These are phyloP conservation scores for Ascochyta viciae-villosae DNA, from an alignment of 2,329 filamentous ascomycete genomes.

Conservation along the genomic window DNA sequence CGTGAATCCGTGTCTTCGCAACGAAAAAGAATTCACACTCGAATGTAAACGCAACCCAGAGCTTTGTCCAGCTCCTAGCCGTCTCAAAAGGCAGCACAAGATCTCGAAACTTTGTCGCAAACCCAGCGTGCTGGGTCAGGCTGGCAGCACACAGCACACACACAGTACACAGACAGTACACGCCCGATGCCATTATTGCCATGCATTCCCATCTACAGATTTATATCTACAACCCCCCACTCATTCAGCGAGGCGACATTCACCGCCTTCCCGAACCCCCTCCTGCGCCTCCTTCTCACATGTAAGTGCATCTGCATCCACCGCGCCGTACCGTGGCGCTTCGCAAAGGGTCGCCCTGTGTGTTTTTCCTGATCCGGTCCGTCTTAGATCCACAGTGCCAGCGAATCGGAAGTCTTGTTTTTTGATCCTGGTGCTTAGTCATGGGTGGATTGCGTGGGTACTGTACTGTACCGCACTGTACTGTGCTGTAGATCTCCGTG, in stretches of 20 bases:
- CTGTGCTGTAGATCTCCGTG: too few species aligned
- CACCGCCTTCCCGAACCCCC: background rate
- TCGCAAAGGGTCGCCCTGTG: background rate
- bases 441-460: too few species aligned
- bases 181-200: too few species aligned
- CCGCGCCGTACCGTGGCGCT: slow-evolving; percentile 8
- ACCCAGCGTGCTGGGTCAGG: background rate
- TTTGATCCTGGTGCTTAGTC: too few species aligned
- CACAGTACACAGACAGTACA: too few species aligned
- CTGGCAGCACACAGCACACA: background rate
- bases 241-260: background rate
- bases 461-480: too few species aligned
- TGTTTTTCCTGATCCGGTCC: background rate
- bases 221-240: background rate
- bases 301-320: background rate
- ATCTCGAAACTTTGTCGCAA: background rate
- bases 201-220: background rate
- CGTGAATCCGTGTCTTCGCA: too few species aligned
- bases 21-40: background rate
- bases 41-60: background rate
- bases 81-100: slow-evolving; percentile 8
- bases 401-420: background rate
- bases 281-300: background rate
- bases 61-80: background rate
- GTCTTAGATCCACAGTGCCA: background rate